Percentiles rank a stretch among this genome's conserved stretches.
These are phyloP conservation scores for Sclerotinia trifoliorum DNA, from an alignment of 2,329 filamentous ascomycete genomes.

Conservation along the genomic window DNA sequence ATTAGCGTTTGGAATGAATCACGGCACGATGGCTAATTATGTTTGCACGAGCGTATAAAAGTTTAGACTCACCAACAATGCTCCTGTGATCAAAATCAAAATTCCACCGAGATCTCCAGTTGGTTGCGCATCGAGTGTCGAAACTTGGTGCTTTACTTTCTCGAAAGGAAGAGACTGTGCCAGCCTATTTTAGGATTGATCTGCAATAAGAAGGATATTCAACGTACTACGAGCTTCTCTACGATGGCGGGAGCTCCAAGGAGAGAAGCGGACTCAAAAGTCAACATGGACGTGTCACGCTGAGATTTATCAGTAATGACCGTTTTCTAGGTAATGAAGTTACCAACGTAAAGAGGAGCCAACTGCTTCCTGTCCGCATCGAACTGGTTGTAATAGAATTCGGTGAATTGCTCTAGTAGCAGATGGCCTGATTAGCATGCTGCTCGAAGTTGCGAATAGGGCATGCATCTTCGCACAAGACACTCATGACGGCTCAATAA, in stretches of 20 bases:
- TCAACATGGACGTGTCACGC: conserved; percentile 86
- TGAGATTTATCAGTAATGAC: conserved; percentile 43
- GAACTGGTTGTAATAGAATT: conserved; percentile 89
- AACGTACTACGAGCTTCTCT: conserved; percentile 75
- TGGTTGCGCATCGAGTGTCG: conserved; percentile 82
- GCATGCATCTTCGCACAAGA: not conserved
- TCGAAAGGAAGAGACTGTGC: conserved; percentile 72
- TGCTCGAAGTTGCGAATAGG: conserved; percentile 13
- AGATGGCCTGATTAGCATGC: conserved; percentile 30
- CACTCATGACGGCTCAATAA: not conserved
- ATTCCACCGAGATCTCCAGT: conserved; percentile 66
- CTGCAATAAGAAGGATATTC: not conserved
- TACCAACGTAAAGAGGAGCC: conserved; percentile 74
- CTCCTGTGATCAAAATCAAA: conserved; percentile 84
- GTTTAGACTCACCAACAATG: conserved; percentile 65
- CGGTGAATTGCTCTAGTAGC: conserved; percentile 74
- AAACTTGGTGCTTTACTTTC: conserved; percentile 75
- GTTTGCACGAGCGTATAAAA: conserved; percentile 21
- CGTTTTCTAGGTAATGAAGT: conserved; percentile 22
- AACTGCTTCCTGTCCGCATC: conserved; percentile 68
- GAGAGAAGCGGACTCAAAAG: conserved; percentile 73
- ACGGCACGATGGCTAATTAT: conserved; percentile 8
- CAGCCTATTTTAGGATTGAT: conserved; percentile 22
- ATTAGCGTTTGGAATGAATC: conserved; percentile 8
- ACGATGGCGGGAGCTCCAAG: conserved; percentile 66